Base-by-base conservation (phyloP, 2,329 filamentous ascomycete species). In the Colletotrichum spaethianum region DNA sequence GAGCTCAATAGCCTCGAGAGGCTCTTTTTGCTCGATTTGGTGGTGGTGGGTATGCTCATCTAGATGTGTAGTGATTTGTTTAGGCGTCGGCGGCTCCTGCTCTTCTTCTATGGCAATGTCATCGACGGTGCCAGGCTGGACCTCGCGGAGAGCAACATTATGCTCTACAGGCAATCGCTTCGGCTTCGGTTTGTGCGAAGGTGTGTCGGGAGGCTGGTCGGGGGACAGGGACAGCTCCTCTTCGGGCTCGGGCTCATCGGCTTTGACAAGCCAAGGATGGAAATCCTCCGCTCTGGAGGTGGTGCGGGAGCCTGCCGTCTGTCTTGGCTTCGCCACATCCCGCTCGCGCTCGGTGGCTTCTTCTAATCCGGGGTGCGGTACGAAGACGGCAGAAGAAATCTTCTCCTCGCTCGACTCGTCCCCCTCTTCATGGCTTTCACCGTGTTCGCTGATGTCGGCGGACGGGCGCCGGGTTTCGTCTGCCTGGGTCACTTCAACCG, bases 1-100 rank as follows among this genome's bases (percentile, higher is more conserved):
- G 72, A 99, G 87, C 81, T 98, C 95, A 76, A 99, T 97, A 38
- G 96, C 96, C 74, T 96, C 94, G 36, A 97, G 87, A 3, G 95
- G 94, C 75, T 88, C 82, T 80, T 88, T 85, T 75, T 87, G 77
- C 26, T 79, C 83, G 14, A 26, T 84, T 73, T 89, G 85, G 66
- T 88, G 84, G 50, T 89, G 86, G 78, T 89, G 86, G 60, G 86
- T 79, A 76, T 86, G 79, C 55, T 89, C 87, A 74, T 86, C 83
- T 76, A 79, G 70, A 81, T 79, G 70, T 80, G 83, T 50, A 82
- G 79, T 64, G 78, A 75, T 74, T 80, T 83, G 77, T 70, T 75
- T 79, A 70, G 78, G 75, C 53, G 68, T 76, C 55, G 78, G 83
- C 75, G 81, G 74, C 76, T 86, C 84, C 76, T 78, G 76, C 70